Conservation (phyloP, 2,329 filamentous ascomycete species). For the Aspergillus pseudoglaucus region DNA sequence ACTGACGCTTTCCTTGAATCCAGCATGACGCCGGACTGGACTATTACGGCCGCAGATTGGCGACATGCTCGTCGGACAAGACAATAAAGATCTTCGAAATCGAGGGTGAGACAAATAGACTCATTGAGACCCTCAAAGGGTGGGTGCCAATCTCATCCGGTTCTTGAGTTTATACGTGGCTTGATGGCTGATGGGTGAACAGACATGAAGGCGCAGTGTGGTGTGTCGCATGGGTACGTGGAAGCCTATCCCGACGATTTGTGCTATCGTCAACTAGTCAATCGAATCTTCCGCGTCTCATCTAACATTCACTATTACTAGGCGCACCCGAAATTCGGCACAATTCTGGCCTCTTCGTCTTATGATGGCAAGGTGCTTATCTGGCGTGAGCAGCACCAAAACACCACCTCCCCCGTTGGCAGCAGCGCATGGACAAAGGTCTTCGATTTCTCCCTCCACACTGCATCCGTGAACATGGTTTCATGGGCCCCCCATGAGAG, state of each 20-base stretch:
- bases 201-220: slow-evolving; percentile 97
- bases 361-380: slow-evolving; percentile 99
- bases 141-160: slow-evolving; percentile 35
- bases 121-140: slow-evolving; percentile 93
- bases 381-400: slow-evolving; percentile 74
- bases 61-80: slow-evolving; percentile 95
- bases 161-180: neutral
- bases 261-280: neutral
- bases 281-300: neutral
- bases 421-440: slow-evolving; percentile 71
- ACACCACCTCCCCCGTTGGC: slow-evolving; percentile 30
- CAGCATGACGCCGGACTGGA: slow-evolving; percentile 97
- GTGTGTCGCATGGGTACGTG: slow-evolving; percentile 80
- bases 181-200: slow-evolving; percentile 11
- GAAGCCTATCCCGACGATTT: neutral
- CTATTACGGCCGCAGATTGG: slow-evolving; percentile 93
- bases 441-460: slow-evolving; percentile 89
- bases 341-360: slow-evolving; percentile 88
- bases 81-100: slow-evolving; percentile 99
- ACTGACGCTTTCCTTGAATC: slow-evolving; percentile 3
- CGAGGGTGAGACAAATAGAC: slow-evolving; percentile 81
- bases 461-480: slow-evolving; percentile 92
- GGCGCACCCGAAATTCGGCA: slow-evolving; percentile 96
- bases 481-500: slow-evolving; percentile 96
- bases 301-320: slow-evolving; percentile 15